These are phyloP conservation scores for Leccinum olivaceopallidum DNA, from an alignment of 768 basidiomycete species.

Conservation along the genomic window DNA sequence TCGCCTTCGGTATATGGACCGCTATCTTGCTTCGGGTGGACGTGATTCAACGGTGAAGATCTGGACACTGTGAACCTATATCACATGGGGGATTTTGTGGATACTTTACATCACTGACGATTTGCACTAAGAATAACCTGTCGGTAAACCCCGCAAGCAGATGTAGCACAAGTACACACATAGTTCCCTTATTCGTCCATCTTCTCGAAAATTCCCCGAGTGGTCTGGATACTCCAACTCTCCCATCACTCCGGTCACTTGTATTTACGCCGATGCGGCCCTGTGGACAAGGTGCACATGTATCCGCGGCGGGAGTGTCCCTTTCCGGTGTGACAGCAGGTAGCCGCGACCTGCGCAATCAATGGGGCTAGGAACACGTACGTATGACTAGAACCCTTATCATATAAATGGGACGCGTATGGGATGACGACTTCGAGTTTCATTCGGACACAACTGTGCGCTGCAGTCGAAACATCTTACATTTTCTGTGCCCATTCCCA, in stretches of 20 bases:
- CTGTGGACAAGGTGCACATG: no score
- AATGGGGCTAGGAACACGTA: not conserved
- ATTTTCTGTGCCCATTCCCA: no score
- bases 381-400: not conserved
- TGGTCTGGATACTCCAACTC: not conserved
- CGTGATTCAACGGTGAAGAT: conserved; percentile 86
- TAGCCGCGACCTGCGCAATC: not conserved
- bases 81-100: conserved; percentile 3
- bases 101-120: conserved; percentile 19
- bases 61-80: conserved; percentile 74
- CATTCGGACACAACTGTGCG: not conserved
- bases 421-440: not conserved
- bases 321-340: not conserved
- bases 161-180: no score
- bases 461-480: not conserved
- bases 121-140: conserved; percentile 19
- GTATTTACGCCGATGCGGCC: not conserved
- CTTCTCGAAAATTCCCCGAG: not conserved
- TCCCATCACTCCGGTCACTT: not conserved
- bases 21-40: conserved; percentile 89
- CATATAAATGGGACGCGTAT: not conserved
- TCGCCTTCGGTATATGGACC: conserved; percentile 92
- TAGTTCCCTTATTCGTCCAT: no score
- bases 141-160: conserved; percentile 14
- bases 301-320: not conserved